These are phyloP conservation scores for Phytopythium delawarense DNA, from an alignment of 352 stramenopile genomes.

Conservation along the genomic window DNA sequence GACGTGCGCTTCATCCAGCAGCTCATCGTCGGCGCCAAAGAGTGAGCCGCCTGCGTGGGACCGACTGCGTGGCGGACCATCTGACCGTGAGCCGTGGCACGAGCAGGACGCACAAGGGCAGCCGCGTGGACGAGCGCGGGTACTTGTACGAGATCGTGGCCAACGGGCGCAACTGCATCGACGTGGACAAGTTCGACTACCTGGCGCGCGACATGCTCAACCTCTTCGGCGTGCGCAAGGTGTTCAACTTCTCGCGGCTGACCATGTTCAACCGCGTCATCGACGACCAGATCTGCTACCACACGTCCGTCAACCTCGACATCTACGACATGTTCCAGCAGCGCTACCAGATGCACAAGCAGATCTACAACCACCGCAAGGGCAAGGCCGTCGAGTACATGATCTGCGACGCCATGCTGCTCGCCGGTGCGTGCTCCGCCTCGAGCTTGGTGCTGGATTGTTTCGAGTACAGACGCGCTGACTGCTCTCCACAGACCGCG, in stretches of 20 bases:
- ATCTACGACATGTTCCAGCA: slow-evolving; percentile 91
- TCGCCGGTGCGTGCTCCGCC: slow-evolving; percentile 28
- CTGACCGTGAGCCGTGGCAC: not conserved
- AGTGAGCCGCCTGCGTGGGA: slow-evolving; percentile 23
- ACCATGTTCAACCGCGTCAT: slow-evolving; percentile 86
- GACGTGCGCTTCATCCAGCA: slow-evolving; percentile 78
- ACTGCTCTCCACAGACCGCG: slow-evolving; percentile 33
- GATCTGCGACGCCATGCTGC: slow-evolving; percentile 85
- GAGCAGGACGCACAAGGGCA: slow-evolving; percentile 42
- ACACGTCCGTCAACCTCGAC: slow-evolving; percentile 80
- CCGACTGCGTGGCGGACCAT: no score
- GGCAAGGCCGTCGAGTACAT: slow-evolving; percentile 89
- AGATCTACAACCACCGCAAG: slow-evolving; percentile 90
- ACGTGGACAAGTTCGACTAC: slow-evolving; percentile 93
- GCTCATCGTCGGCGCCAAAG: slow-evolving; percentile 77
- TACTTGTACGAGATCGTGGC: slow-evolving; percentile 91
- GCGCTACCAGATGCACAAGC: slow-evolving; percentile 87
- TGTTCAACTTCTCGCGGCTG: slow-evolving; percentile 73
- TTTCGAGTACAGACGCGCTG: not conserved
- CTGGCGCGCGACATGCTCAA: slow-evolving; percentile 84
- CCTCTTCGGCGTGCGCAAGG: slow-evolving; percentile 75
- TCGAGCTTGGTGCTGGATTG: not conserved
- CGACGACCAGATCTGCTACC: slow-evolving; percentile 86
- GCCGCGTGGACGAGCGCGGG: slow-evolving; percentile 45
- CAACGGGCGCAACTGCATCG: slow-evolving; percentile 89